Percentiles rank a stretch among this genome's conserved stretches.
Evolutionary conservation across 495 filamentous ascomycete genomes (phyloP).

Genomic region (Staphylotrichum longicolle): DNA sequence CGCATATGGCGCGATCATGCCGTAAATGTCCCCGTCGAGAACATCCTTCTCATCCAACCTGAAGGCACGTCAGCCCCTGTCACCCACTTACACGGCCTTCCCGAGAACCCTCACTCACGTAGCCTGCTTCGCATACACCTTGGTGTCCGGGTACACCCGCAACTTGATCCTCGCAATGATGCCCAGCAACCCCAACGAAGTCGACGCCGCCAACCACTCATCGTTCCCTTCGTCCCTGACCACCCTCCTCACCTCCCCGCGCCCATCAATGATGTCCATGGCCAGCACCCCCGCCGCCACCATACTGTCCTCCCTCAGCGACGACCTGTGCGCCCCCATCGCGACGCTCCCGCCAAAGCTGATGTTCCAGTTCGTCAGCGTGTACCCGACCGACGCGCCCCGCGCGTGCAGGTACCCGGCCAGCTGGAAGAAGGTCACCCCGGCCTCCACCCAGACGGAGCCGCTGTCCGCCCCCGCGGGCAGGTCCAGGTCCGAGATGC

Average conservation of each 20-base stretch:
- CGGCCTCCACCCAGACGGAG: conserved; percentile 47
- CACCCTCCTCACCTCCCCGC: conserved; percentile 41
- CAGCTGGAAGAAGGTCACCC: conserved; percentile 52
- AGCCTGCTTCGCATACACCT: conserved; percentile 48
- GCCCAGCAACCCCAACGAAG: conserved; percentile 46
- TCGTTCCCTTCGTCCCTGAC: conserved; percentile 42
- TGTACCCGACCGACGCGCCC: conserved; percentile 47
- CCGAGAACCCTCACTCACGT: conserved; percentile 34
- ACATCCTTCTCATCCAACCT: conserved; percentile 47
- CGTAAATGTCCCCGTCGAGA: conserved; percentile 48
- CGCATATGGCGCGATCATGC: conserved; percentile 48
- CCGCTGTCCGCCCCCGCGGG: conserved; percentile 35
- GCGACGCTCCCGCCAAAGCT: conserved; percentile 50
- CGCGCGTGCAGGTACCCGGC: conserved; percentile 47
- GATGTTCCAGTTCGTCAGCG: conserved; percentile 54
- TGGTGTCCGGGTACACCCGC: conserved; percentile 47
- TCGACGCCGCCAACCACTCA: conserved; percentile 51
- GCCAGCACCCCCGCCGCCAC: conserved; percentile 50
- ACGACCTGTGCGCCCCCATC: conserved; percentile 50
- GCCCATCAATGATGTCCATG: conserved; percentile 49
- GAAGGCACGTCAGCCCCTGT: not conserved
- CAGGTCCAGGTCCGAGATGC: conserved; percentile 42
- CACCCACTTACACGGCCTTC: not conserved
- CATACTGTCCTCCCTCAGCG: conserved; percentile 49
- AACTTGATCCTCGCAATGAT: conserved; percentile 48